Evolutionary conservation across 2,329 filamentous ascomycete genomes (phyloP).

Genomic region (Epichloe gansuensis): DNA sequence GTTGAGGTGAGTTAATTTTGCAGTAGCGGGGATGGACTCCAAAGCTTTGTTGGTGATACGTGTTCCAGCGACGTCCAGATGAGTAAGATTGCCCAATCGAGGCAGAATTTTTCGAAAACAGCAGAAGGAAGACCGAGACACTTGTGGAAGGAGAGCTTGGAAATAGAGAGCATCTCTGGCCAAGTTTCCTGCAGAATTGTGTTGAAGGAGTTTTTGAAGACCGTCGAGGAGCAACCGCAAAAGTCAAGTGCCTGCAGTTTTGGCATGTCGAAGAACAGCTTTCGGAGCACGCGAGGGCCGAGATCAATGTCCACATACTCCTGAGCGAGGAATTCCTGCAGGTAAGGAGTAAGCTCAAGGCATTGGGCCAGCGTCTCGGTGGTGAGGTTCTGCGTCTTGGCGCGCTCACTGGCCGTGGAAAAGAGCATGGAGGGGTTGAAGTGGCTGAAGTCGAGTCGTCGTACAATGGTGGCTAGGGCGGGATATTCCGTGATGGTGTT

Average conservation of each 20-base stretch:
- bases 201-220: conserved; percentile 55
- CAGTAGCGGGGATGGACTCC: conserved; percentile 56
- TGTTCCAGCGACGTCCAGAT: conserved; percentile 70
- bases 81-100: conserved; percentile 57
- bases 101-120: conserved; percentile 60
- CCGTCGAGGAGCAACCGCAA: conserved; percentile 58
- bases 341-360: conserved; percentile 56
- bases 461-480: conserved; percentile 60
- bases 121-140: conserved; percentile 57
- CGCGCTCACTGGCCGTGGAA: conserved; percentile 60
- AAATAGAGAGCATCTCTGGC: conserved; percentile 45
- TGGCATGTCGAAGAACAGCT: conserved; percentile 56
- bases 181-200: conserved; percentile 40
- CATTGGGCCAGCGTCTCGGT: conserved; percentile 60
- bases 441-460: conserved; percentile 73
- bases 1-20: conserved; percentile 65
- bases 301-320: conserved; percentile 73
- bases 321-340: conserved; percentile 68
- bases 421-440: conserved; percentile 73
- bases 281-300: conserved; percentile 52
- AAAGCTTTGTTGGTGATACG: conserved; percentile 62
- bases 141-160: conserved; percentile 64
- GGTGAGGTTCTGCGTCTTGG: conserved; percentile 64
- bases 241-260: conserved; percentile 60
- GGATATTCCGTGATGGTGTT: conserved; percentile 55